A percentile compares a stretch with the other conserved stretches of the same genome.
These are phyloP conservation scores for Leucocoprinus leucothites DNA, from an alignment of 768 basidiomycete species.

Conservation along the genomic window DNA sequence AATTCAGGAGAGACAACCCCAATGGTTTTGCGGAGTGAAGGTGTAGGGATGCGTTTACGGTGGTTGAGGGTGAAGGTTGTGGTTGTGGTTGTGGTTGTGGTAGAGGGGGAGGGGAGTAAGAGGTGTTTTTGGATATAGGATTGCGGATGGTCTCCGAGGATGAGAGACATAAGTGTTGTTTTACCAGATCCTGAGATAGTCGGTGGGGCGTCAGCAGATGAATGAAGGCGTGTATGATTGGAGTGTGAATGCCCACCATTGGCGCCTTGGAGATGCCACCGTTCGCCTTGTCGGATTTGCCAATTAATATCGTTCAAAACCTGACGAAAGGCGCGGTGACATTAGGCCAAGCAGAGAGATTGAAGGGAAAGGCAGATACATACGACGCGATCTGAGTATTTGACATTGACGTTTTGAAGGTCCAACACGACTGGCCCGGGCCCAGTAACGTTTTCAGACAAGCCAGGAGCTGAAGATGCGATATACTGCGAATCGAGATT, in stretches of 20 bases:
- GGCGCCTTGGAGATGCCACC: constrained; percentile 87
- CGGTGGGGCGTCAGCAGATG: background rate
- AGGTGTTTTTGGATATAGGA: constrained; percentile 72
- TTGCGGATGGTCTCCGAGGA: constrained; percentile 94
- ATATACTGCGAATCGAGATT: background rate
- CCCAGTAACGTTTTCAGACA: background rate
- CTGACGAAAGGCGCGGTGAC: constrained; percentile 30
- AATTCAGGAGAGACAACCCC: constrained; percentile 89
- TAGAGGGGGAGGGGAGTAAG: constrained; percentile 26
- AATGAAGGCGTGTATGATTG: background rate
- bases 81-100: constrained; percentile 42
- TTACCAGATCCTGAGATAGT: constrained; percentile 79
- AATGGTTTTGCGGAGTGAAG: constrained; percentile 59
- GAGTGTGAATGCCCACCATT: constrained; percentile 56
- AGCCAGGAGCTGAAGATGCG: background rate
- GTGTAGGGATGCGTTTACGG: constrained; percentile 65
- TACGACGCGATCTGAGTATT: constrained; percentile 66
- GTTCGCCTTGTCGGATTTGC: constrained; percentile 77
- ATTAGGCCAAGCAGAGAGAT: background rate
- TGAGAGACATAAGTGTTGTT: constrained; percentile 84
- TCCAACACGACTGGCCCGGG: constrained; percentile 43
- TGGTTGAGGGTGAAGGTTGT: constrained; percentile 54
- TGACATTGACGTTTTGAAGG: constrained; percentile 64
- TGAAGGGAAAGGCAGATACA: constrained; percentile 4
- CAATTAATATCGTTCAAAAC: constrained; percentile 78